Conservation (phyloP, 2,329 filamentous ascomycete species). For the Alternaria viburni region DNA sequence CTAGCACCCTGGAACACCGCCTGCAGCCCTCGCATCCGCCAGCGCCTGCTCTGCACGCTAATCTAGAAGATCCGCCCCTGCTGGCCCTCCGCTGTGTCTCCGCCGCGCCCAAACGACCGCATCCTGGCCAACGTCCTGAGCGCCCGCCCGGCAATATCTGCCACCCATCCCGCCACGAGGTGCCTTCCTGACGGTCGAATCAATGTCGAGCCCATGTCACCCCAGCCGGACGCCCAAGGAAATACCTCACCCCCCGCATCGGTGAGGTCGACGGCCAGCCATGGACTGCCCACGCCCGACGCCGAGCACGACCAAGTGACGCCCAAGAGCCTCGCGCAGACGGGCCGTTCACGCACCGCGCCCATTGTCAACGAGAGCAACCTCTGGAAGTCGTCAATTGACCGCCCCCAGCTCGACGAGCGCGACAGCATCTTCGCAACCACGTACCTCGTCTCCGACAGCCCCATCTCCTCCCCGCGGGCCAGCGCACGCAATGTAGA, state of each 20-base stretch:
- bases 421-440: constrained; percentile 69
- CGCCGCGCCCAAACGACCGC: constrained; percentile 27
- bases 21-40: constrained; percentile 12
- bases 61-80: constrained; percentile 18
- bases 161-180: constrained; percentile 44
- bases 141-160: constrained; percentile 39
- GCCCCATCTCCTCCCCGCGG: constrained; percentile 49
- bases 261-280: constrained; percentile 47
- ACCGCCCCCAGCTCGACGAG: constrained; percentile 63
- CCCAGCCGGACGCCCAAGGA: constrained; percentile 45
- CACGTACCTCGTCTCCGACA: constrained; percentile 62
- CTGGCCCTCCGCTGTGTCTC: constrained; percentile 28
- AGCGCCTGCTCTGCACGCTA: constrained; percentile 24
- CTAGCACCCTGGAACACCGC: constrained; percentile 13
- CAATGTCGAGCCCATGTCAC: constrained; percentile 54
- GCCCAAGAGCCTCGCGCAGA: constrained; percentile 44
- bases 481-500: constrained; percentile 33
- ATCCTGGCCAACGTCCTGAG: constrained; percentile 26
- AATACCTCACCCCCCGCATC: constrained; percentile 50
- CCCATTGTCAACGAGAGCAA: constrained; percentile 40
- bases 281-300: constrained; percentile 27
- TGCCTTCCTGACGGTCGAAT: constrained; percentile 41
- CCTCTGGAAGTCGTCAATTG: constrained; percentile 46
- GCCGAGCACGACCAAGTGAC: constrained; percentile 27
- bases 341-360: constrained; percentile 48